Evolutionary conservation across 441 rosid species (phyloP), one percentile per base, ranked within the genome.

Genomic region (Kokia cookei): DNA sequence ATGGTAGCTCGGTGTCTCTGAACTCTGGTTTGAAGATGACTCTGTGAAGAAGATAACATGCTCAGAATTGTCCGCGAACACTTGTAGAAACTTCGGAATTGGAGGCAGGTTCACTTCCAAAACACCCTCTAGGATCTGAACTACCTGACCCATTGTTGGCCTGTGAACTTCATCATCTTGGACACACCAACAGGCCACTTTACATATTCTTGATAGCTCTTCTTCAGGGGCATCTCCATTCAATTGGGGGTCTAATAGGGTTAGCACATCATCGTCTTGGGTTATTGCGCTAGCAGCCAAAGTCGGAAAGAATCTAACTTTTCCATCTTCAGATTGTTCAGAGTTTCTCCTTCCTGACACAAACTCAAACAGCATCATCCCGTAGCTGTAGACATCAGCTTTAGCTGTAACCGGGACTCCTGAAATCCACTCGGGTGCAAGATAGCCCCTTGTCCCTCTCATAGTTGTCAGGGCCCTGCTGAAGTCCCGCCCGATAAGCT

Each of bases 361-460:
- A 71, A 88, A 22, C 79, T 91, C 98, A 2, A 91, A 87, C 13
- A 93, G 80, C 94, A 87, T 86, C 95, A 93, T 91, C 15, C 98
- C 97, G 11, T 83, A 90, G 80, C 97, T 91, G 67, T 90, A 93
- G 32, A 91, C 95, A 72, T 91, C 94, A 0, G 93, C 92, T 76
- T 91, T 90, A 7, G 88, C 85, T 6, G 91, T 90, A 57, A 90
- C 82, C 13, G 95, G 90, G 10, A 87, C 91, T 42, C 97, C 93
- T 0, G 93, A 91, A 54, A 93, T 85, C 97, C 95, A 93, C 74
- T 93, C 97, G 0, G 93, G 95, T 3, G 93, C 97, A 19, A 91
- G 86, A 75, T 93, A 91, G 11, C 97, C 95, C 80, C 90, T 84
- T 22, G 97, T 91, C 17, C 98, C 95, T 80, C 91, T 87, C 83